Percentiles rank a stretch among this genome's conserved stretches.
Conservation (phyloP, 495 filamentous ascomycete genomes). For the Neurospora pannonica region DNA sequence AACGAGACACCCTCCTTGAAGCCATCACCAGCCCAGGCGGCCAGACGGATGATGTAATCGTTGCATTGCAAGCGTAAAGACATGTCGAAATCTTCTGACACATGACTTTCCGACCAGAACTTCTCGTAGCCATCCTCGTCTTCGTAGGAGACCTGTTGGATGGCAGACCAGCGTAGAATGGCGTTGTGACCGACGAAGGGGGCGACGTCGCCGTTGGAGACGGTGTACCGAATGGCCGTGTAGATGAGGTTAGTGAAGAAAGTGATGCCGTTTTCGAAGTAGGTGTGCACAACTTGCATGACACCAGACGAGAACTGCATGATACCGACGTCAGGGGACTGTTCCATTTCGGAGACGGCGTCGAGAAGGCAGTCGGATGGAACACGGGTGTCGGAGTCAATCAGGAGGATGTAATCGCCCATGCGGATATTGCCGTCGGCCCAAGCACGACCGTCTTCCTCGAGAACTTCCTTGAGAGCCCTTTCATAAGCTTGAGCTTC, state of each 20-base stretch:
- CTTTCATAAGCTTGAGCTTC: conserved; percentile 61
- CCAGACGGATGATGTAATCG: conserved; percentile 67
- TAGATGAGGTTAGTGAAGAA: conserved; percentile 84
- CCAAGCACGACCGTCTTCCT: conserved; percentile 62
- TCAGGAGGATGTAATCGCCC: conserved; percentile 67
- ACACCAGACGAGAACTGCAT: conserved; percentile 75
- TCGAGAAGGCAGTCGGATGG: conserved; percentile 65
- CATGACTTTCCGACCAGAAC: conserved; percentile 75
- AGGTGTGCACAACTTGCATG: conserved; percentile 69
- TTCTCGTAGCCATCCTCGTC: conserved; percentile 63
- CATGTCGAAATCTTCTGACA: conserved; percentile 84
- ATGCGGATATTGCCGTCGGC: conserved; percentile 73
- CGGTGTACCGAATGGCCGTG: conserved; percentile 65
- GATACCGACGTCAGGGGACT: conserved; percentile 69
- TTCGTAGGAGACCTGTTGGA: conserved; percentile 65
- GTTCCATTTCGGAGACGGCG: conserved; percentile 72
- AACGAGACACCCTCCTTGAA: conserved; percentile 82
- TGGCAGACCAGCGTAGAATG: conserved; percentile 67
- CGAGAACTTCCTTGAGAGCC: conserved; percentile 58
- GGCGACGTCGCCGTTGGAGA: conserved; percentile 73
- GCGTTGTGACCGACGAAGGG: conserved; percentile 78
- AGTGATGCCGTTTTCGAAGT: conserved; percentile 68
- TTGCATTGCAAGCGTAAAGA: conserved; percentile 63
- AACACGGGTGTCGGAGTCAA: conserved; percentile 75
- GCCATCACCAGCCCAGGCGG: conserved; percentile 61